Evolutionary conservation across 2,329 filamentous ascomycete genomes (phyloP).

Genomic region (Phialophora expanda): DNA sequence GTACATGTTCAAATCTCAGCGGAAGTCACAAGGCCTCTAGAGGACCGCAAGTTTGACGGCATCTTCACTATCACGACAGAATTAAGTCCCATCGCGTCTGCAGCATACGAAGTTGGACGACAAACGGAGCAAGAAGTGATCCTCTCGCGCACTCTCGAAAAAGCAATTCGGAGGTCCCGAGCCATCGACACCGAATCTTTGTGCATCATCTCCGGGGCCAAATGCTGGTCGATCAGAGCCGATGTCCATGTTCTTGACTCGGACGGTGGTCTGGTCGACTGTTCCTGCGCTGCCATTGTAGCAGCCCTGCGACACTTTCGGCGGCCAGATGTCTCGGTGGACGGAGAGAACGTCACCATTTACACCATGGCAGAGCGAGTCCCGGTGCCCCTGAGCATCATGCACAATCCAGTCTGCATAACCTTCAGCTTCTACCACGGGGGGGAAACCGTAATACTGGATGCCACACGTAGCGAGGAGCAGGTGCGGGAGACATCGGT

Average conservation of each 20-base stretch:
- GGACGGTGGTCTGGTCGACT: slow-evolving; percentile 88
- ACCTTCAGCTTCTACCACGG: slow-evolving; percentile 80
- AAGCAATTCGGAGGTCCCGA: slow-evolving; percentile 87
- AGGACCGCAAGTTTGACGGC: slow-evolving; percentile 92
- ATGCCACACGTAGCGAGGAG: slow-evolving; percentile 57
- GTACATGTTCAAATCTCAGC: slow-evolving; percentile 84
- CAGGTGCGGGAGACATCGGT: slow-evolving; percentile 68
- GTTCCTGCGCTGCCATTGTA: slow-evolving; percentile 82
- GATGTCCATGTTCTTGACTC: slow-evolving; percentile 91
- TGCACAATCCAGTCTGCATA: slow-evolving; percentile 89
- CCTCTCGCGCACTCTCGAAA: slow-evolving; percentile 86
- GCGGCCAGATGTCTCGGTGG: slow-evolving; percentile 84
- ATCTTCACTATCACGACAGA: slow-evolving; percentile 92
- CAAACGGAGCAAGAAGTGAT: slow-evolving; percentile 84
- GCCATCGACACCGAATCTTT: slow-evolving; percentile 95
- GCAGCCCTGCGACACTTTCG: slow-evolving; percentile 89
- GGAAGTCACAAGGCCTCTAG: slow-evolving; percentile 81
- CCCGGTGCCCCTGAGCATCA: slow-evolving; percentile 84
- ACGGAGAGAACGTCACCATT: slow-evolving; percentile 81
- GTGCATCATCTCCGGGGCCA: slow-evolving; percentile 86
- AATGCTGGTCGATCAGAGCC: slow-evolving; percentile 88
- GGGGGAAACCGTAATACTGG: slow-evolving; percentile 51
- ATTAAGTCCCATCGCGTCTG: slow-evolving; percentile 88
- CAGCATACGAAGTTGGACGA: slow-evolving; percentile 82
- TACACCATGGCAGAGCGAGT: slow-evolving; percentile 85